Evolutionary conservation across 108 stramenopile species (phyloP), one percentile per base, ranked within the genome.

Genomic region (Bacterosira constricta): DNA sequence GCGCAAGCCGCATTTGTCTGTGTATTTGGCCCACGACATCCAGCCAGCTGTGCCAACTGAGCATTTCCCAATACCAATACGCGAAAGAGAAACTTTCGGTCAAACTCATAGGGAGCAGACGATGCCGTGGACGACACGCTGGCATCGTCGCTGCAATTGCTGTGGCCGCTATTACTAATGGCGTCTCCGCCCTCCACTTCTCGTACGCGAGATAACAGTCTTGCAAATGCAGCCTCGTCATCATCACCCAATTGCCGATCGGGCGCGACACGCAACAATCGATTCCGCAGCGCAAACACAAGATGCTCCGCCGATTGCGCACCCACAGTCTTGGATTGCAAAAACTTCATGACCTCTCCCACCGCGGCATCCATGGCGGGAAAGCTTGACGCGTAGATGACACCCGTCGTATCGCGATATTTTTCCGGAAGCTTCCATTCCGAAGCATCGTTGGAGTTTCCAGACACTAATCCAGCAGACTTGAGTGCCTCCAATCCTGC

Each of bases 1-100:
- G 96, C 96, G 83, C 98, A 98, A 20, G 98, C 98, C 8, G 98
- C 96, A 80, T 98, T 98, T 11, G 96, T 97, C 71, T 98, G 98
- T 41, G 95, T 96, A 57, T 98, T 98, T 20, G 98, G 98, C 32
- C 98, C 98, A 17, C 94, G 83, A 56, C 96, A 96, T 42, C 94
- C 94, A 34, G 96, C 91, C 49, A 98, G 73, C 79, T 98, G 98
- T 0, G 98, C 98, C 69, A 98, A 79, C 66, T 98, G 98, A 15
- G 98, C 95, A 67, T 98, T 98, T 3, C 95, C 98, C 34, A 98
- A 75, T 7, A 96, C 95, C 9, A 98, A 76, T 1, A 97, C 95
- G 6, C 96, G 88, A 75, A 98, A 98, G n/a, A 98, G 83, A 77
- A 98, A 98, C 77, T 98, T 98, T 15, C 98, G 86, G 60, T 98